A percentile compares a stretch with the other conserved stretches of the same genome.
phyloP scores from a whole-genome alignment of 2,329 filamentous ascomycete species.

The Fusarium piperis region DNA sequence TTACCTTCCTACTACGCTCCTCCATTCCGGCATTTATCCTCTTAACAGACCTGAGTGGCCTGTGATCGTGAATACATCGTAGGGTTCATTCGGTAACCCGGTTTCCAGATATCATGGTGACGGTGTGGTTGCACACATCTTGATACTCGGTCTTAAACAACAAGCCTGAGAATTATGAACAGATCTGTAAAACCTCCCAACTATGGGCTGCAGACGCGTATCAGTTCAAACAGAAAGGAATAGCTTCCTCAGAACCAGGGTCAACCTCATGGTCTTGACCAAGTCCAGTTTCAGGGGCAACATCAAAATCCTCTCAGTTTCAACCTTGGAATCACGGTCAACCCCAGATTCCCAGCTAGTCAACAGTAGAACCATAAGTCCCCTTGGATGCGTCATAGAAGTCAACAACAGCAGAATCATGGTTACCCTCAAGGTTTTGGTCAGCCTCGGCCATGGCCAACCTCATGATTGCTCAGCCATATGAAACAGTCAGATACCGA shows the following conservation, averaged over 20 bases:
- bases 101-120: background rate
- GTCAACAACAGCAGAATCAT: background rate
- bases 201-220: background rate
- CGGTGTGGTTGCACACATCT: background rate
- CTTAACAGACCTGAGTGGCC: too few species aligned
- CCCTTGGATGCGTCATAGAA: too few species aligned
- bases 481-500: fast-evolving
- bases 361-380: background rate
- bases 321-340: background rate
- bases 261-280: background rate
- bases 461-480: background rate
- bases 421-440: background rate
- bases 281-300: background rate
- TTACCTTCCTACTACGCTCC: too few species aligned
- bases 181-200: background rate
- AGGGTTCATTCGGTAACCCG: background rate
- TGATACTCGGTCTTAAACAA: background rate
- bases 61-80: background rate
- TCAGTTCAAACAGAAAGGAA: background rate
- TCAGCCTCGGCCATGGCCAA: background rate
- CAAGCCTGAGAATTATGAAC: background rate
- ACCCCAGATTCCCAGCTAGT: background rate
- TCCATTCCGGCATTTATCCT: too few species aligned
- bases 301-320: background rate
- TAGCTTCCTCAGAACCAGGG: background rate